Evolutionary conservation across 768 basidiomycete genomes (phyloP), one percentile per base, ranked within the genome.

Genomic region (Hirschioporus abietinus): DNA sequence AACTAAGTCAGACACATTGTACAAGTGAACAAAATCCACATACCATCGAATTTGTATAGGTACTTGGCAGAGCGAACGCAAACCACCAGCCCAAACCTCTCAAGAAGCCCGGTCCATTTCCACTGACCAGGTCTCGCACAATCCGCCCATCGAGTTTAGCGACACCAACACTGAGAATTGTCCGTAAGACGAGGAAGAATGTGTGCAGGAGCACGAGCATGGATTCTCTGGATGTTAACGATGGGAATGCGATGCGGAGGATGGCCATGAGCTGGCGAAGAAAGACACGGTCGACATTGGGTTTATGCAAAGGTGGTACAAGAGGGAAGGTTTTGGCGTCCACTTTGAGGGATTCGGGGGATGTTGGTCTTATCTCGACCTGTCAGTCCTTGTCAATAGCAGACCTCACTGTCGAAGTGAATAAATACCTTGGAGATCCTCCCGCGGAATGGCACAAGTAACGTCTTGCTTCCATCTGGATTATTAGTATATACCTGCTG

Each of bases 21-120:
- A 34, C 3, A 15, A 1, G 2, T 61, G 30, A 7, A 15, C 23
- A 23, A 12, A 15, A 1, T 12, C 18, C 24, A 34, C 60, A 63
- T 35, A 92, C 93, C 93, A 98, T 95, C 1, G 93, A 89, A 74
- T 99, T 99, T 0, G 96, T 99, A 74, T 95, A 95, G 24, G 94
- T 95, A 73, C 92, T 94, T 0, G 96, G 96, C 26, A 99, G 83
- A 1, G 95, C 94, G 10, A 99, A 82, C 10, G 87, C 79, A 73
- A 96, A 97, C 96, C 96, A 99, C 65, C 93, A 80, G 0, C 81
- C 90, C 0, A 99, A 77, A 0, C 95, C 96, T 64, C 80, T 84
- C 20, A 93, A 70, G 74, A 98, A 98, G 0, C 93, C 95, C 63
- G 83, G 83, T 0, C 88, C 91, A 72, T 99, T 88, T 0, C 94